Evolutionary conservation across 1,284 basidiomycete genomes (phyloP), one percentile per base, ranked within the genome.

Genomic region (Lentinula novae-zelandiae): DNA sequence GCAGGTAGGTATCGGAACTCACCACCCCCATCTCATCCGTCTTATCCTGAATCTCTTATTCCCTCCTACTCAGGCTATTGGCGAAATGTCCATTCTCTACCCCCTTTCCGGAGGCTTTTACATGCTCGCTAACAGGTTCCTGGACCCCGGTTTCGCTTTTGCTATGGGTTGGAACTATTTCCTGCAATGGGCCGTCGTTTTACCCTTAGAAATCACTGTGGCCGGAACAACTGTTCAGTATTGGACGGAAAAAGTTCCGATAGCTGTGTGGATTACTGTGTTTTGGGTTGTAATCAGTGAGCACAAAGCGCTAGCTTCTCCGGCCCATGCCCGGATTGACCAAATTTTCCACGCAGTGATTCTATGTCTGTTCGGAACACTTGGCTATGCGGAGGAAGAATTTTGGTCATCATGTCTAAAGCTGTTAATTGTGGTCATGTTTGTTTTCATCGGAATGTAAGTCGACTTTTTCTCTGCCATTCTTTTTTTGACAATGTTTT

Each of bases 331-430:
- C 34, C 33, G 17, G 20, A 36, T 6, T 39, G 20, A 58, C 38
- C 40, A 20, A 13, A 52, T 67, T 49, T 53, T 9, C 20, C n/a
- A 2, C 53, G 8, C 12, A 78, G 77, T 71, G 8, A 72, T 79
- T 20, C 56, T 75, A 48, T 70, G 70, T 53, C 33, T 78, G 13
- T 77, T 79, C 60, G 78, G 77, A 61, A 78, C 78, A 9, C 73
- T 79, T 6, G 77, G 77, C 15, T 83, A 76, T 61, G 83, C 82
- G 1, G 83, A 82, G 65, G 76, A 80, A 67, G 83, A 85, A 65
- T 84, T 82, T 65, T 82, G 80, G 76, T 81, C 83, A 22, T 80
- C 81, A 3, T 78, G 75, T 60, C 73, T 86, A 62, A 86, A 85
- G 71, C 75, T 86, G 54, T 62, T 82, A 46, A 76, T 82, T 2